Conservation (phyloP, 2,329 filamentous ascomycete species). For the Thielaviopsis punctulata region DNA sequence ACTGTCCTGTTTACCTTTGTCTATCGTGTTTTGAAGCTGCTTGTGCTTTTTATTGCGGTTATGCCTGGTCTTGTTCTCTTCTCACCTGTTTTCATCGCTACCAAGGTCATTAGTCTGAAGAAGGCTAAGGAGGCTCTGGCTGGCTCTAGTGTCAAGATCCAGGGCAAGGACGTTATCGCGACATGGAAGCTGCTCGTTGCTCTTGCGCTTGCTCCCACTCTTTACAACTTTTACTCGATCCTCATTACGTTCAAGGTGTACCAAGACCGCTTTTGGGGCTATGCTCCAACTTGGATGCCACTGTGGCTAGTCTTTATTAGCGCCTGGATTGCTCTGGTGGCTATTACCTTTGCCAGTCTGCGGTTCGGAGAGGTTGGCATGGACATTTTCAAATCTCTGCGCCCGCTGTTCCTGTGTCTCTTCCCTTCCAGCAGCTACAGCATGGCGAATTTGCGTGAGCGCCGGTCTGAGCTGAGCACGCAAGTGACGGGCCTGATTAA, state of each 20-base stretch:
- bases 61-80: conserved; percentile 79
- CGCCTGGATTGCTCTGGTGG: conserved; percentile 66
- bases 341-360: conserved; percentile 80
- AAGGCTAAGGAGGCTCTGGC: conserved; percentile 75
- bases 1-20: conserved; percentile 61
- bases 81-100: conserved; percentile 69
- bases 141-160: conserved; percentile 74
- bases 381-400: conserved; percentile 91
- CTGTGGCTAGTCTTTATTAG: conserved; percentile 59
- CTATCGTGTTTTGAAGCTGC: conserved; percentile 64
- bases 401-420: conserved; percentile 71
- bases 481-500: conserved; percentile 90
- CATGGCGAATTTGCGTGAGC: conserved; percentile 57
- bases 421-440: conserved; percentile 73
- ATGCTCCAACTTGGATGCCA: conserved; percentile 62
- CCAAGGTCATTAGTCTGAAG: conserved; percentile 63
- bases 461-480: conserved; percentile 55
- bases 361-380: conserved; percentile 96
- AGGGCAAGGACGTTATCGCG: conserved; percentile 76
- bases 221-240: conserved; percentile 69
- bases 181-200: conserved; percentile 91
- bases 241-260: conserved; percentile 62
- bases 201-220: conserved; percentile 60
- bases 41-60: conserved; percentile 60
- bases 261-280: conserved; percentile 66